Conservation (phyloP, 192 early-diverging fungal species). For the Linnemannia schmuckeri region DNA sequence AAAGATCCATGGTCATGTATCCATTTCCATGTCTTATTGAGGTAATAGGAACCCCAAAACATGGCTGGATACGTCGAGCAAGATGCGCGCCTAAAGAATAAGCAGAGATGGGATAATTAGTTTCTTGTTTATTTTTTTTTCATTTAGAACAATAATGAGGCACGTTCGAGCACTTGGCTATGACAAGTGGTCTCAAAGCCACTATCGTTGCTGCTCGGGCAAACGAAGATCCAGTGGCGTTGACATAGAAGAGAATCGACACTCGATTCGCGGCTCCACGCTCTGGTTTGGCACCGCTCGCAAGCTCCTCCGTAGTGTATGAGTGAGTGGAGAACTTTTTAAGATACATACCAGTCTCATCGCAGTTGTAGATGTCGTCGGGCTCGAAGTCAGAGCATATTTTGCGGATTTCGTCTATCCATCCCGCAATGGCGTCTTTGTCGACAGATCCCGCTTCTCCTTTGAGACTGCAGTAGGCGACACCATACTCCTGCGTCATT, state of each 20-base stretch:
- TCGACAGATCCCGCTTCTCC: slow-evolving; percentile 14
- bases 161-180: too few relatives aligned
- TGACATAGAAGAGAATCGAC: too few relatives aligned
- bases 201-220: too few relatives aligned
- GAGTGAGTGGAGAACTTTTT: neutral
- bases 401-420: neutral
- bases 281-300: neutral
- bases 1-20: neutral
- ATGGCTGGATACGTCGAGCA: neutral
- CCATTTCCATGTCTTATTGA: neutral
- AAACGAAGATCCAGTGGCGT: too few relatives aligned
- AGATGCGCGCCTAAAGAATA: neutral
- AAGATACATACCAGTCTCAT: slow-evolving; percentile 1
- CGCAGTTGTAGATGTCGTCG: too few relatives aligned
- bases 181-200: too few relatives aligned
- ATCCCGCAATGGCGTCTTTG: neutral
- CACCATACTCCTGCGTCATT: too few relatives aligned
- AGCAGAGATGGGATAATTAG: neutral
- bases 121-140: neutral
- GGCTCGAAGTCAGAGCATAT: too few relatives aligned
- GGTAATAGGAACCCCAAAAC: neutral
- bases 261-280: neutral
- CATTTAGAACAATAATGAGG: neutral
- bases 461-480: too few relatives aligned
- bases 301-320: neutral